A percentile compares a stretch with the other conserved stretches of the same genome.
These are phyloP conservation scores for Pezicula carpinea DNA, from an alignment of 2,329 filamentous ascomycete genomes.

Conservation along the genomic window DNA sequence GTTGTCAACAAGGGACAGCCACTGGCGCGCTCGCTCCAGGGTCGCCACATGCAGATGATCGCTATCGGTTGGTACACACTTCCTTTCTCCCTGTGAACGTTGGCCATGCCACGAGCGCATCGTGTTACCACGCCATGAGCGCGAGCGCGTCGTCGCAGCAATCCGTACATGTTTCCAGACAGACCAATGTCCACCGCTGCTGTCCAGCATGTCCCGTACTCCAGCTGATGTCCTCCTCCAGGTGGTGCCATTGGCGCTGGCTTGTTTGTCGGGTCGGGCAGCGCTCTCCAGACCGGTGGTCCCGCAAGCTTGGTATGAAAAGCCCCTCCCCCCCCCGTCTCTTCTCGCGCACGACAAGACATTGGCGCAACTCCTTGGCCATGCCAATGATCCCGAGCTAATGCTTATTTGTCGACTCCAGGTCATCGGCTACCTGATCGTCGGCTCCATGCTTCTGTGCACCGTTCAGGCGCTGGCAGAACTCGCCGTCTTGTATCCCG, in stretches of 20 bases:
- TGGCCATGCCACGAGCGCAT: no score
- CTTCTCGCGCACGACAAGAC: background rate
- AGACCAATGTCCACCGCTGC: no score
- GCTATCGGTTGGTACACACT: conserved; percentile 3
- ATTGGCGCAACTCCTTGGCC: background rate
- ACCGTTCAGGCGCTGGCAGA: conserved; percentile 57
- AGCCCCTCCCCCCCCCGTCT: background rate
- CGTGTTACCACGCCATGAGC: background rate
- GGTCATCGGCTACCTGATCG: conserved; percentile 47
- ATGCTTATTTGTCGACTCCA: background rate
- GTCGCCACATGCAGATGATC: conserved; percentile 5
- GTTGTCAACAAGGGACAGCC: conserved; percentile 1
- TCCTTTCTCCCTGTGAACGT: no score
- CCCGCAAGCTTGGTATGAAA: conserved; percentile 7
- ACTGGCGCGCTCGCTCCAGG: background rate
- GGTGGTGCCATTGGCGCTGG: conserved; percentile 39
- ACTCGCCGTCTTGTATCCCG: conserved; percentile 53
- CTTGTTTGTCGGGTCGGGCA: conserved; percentile 38
- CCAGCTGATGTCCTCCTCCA: background rate
- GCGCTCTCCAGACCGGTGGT: conserved; percentile 31
- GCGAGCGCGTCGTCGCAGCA: background rate
- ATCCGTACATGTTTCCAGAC: no score
- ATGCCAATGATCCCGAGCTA: background rate
- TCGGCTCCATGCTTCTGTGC: conserved; percentile 54
- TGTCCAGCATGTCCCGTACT: no score